phyloP scores from a whole-genome alignment of 148 eudicot genomes.

The Amaranthus palmeri region DNA sequence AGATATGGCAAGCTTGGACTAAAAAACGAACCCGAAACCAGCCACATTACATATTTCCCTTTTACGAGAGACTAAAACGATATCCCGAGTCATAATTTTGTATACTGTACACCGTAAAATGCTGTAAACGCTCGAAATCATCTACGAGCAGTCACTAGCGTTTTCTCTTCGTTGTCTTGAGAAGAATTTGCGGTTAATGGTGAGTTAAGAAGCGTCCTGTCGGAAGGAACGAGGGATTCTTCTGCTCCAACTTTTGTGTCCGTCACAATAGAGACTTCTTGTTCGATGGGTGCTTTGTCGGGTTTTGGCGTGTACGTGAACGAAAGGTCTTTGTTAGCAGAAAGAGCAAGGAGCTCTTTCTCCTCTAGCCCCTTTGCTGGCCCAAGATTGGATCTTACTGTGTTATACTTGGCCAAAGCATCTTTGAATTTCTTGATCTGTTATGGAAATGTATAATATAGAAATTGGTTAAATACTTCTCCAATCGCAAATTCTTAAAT shows the following conservation, averaged over 20 bases:
- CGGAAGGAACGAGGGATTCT: slow-evolving; percentile 4
- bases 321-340: slow-evolving; percentile 64
- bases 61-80: slow-evolving; percentile 3
- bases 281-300: slow-evolving; percentile 22
- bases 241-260: not conserved
- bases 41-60: slow-evolving; percentile 7
- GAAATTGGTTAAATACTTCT: not conserved
- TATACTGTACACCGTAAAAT: slow-evolving; percentile 21
- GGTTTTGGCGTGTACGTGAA: slow-evolving; percentile 56
- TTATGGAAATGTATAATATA: slow-evolving; percentile 3
- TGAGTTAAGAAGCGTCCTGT: slow-evolving; percentile 15
- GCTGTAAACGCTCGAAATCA: slow-evolving; percentile 19
- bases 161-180: slow-evolving; percentile 26
- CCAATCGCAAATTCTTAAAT: too few species aligned
- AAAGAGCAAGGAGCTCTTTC: slow-evolving; percentile 64
- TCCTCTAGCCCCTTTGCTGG: slow-evolving; percentile 75
- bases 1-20: slow-evolving; percentile 16
- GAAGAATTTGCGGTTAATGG: slow-evolving; percentile 12
- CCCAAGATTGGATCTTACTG: slow-evolving; percentile 54
- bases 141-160: slow-evolving; percentile 41
- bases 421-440: slow-evolving; percentile 90
- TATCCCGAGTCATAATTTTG: not conserved
- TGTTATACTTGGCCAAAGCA: slow-evolving; percentile 57
- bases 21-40: slow-evolving; percentile 16
- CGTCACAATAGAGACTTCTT: slow-evolving; percentile 5